These are phyloP conservation scores for Alternaria longipes DNA, from an alignment of 2,329 filamentous ascomycete species.

Conservation along the genomic window DNA sequence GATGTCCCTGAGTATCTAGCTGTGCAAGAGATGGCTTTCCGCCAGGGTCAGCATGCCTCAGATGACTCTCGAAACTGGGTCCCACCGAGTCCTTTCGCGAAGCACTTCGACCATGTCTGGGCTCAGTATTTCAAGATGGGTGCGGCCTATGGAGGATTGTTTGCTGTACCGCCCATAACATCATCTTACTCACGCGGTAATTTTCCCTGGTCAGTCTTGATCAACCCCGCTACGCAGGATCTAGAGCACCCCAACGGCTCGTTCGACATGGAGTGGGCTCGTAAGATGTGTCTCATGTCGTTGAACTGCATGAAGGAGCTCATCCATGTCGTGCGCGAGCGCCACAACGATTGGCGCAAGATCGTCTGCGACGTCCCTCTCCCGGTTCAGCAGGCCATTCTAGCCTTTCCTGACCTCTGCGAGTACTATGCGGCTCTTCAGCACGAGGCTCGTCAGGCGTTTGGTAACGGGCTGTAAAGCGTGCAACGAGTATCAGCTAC, in stretches of 20 bases:
- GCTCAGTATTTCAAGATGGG: conserved; percentile 30
- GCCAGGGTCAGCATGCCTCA: conserved; percentile 32
- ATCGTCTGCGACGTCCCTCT: conserved; percentile 33
- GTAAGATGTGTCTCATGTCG: conserved; percentile 24
- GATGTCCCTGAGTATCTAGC: conserved; percentile 30
- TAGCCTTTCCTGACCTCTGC: conserved; percentile 30
- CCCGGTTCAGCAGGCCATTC: conserved; percentile 26
- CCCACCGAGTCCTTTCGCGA: conserved; percentile 30
- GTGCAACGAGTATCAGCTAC: background rate
- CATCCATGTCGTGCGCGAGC: conserved; percentile 25
- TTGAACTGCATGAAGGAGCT: conserved; percentile 35
- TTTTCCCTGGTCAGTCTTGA: conserved; percentile 34
- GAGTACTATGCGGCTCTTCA: conserved; percentile 30
- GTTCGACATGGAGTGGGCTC: conserved; percentile 27
- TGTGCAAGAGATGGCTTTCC: conserved; percentile 39
- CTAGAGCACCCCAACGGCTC: conserved; percentile 33
- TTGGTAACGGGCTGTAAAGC: conserved; percentile 18
- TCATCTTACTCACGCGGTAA: conserved; percentile 20
- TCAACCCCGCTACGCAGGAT: conserved; percentile 40
- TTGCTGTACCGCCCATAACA: conserved; percentile 3
- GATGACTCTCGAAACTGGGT: conserved; percentile 12
- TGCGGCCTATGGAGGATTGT: conserved; percentile 19
- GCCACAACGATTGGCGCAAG: conserved; percentile 30
- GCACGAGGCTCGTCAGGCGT: conserved; percentile 30
- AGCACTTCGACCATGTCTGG: conserved; percentile 30